A percentile compares a stretch with the other conserved stretches of the same genome.
Conservation (phyloP, 1,139 yeast species). For the Suhomyces panamericanus region DNA sequence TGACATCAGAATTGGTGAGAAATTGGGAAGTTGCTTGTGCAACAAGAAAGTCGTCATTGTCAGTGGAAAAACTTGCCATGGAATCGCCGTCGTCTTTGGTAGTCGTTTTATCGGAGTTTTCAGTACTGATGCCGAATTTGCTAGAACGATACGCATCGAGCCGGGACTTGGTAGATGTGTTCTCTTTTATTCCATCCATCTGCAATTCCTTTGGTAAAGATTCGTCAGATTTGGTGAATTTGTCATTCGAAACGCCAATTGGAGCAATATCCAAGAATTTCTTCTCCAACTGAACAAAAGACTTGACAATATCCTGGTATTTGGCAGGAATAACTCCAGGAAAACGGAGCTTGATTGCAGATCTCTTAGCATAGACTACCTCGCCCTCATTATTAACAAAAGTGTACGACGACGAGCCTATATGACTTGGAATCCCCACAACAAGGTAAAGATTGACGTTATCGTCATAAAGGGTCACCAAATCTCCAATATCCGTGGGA, state of each 20-base stretch:
- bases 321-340: slow-evolving; percentile 52
- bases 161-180: not conserved
- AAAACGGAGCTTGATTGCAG: slow-evolving; percentile 50
- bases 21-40: slow-evolving; percentile 42
- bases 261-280: slow-evolving; percentile 40
- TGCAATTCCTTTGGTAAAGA: slow-evolving; percentile 27
- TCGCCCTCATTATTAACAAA: slow-evolving; percentile 59
- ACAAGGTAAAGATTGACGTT: slow-evolving; percentile 34
- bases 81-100: slow-evolving; percentile 2
- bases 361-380: slow-evolving; percentile 48
- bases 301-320: slow-evolving; percentile 21
- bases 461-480: slow-evolving; percentile 37
- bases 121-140: not conserved
- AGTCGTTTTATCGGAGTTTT: not conserved
- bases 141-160: not conserved
- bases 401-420: slow-evolving; percentile 42
- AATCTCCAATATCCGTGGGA: slow-evolving; percentile 39
- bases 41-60: slow-evolving; percentile 31
- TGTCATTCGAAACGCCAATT: slow-evolving; percentile 40
- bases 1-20: slow-evolving; percentile 37
- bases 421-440: slow-evolving; percentile 31
- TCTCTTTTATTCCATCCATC: slow-evolving; percentile 1
- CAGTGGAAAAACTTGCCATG: not conserved
- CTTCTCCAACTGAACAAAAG: slow-evolving; percentile 33
- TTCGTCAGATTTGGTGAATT: slow-evolving; percentile 26